phyloP scores from a whole-genome alignment of 805 yeast genomes.

The Metschnikowia rubicola region DNA sequence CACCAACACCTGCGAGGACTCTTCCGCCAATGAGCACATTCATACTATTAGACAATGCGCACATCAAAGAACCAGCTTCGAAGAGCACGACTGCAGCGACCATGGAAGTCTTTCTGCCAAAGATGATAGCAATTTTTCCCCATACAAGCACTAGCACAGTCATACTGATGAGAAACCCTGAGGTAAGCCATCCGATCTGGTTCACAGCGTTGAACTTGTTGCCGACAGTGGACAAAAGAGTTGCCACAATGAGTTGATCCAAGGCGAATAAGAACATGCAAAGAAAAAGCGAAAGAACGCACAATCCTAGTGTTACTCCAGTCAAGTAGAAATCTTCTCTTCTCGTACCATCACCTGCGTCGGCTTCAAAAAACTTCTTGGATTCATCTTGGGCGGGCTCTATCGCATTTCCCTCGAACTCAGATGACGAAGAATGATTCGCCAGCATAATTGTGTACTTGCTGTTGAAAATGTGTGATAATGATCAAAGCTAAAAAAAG shows the following conservation, averaged over 20 bases:
- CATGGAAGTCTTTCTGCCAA: conserved; percentile 36
- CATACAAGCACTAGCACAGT: conserved; percentile 34
- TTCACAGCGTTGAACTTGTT: conserved; percentile 32
- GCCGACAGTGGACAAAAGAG: conserved; percentile 34
- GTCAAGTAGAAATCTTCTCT: conserved; percentile 36
- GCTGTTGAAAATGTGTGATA: not conserved
- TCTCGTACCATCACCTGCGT: conserved; percentile 42
- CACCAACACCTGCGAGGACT: conserved; percentile 38
- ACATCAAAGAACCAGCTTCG: conserved; percentile 36
- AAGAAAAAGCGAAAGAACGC: conserved; percentile 27
- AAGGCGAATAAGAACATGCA: conserved; percentile 35
- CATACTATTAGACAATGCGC: conserved; percentile 36
- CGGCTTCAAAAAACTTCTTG: conserved; percentile 30
- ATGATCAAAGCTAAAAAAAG: not conserved
- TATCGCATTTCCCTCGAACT: not conserved
- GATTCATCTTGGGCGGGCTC: conserved; percentile 4
- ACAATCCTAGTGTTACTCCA: conserved; percentile 24
- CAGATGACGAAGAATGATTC: not conserved
- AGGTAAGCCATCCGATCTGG: conserved; percentile 37
- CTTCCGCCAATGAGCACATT: conserved; percentile 40
- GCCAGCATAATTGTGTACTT: not conserved
- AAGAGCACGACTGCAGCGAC: conserved; percentile 23
- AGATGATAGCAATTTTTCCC: conserved; percentile 35
- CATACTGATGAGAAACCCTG: conserved; percentile 36
- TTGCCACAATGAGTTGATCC: conserved; percentile 39